Conservation (phyloP, 2,329 filamentous ascomycete species). For the Nothophaeocryptopus gaeumannii region DNA sequence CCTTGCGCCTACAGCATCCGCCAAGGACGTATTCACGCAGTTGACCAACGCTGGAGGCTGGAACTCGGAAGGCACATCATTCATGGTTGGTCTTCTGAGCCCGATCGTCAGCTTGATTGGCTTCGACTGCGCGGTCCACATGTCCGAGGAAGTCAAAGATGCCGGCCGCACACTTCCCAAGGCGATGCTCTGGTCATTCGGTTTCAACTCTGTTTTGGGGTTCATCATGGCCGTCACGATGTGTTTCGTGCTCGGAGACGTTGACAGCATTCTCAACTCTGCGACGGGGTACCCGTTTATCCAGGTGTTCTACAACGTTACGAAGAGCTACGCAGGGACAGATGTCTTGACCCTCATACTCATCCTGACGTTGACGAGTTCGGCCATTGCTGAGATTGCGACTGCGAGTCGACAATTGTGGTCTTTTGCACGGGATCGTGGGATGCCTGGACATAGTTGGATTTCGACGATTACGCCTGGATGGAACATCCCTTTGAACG, state of each 20-base stretch:
- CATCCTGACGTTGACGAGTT: slow-evolving; percentile 32
- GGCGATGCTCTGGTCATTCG: slow-evolving; percentile 9
- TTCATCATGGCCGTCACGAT: slow-evolving; percentile 27
- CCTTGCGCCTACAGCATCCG: slow-evolving; percentile 23
- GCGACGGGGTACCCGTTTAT: slow-evolving; percentile 33
- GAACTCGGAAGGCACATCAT: slow-evolving; percentile 4
- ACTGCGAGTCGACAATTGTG: slow-evolving; percentile 31
- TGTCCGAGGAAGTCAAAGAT: slow-evolving; percentile 16
- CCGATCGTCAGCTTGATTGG: slow-evolving; percentile 6
- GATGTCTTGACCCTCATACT: slow-evolving; percentile 33
- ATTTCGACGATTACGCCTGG: background rate
- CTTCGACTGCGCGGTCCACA: slow-evolving; percentile 11
- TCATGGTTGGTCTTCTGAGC: slow-evolving; percentile 5
- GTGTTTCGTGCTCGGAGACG: slow-evolving; percentile 34
- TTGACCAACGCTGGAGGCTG: slow-evolving; percentile 23
- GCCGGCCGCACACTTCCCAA: slow-evolving; percentile 7
- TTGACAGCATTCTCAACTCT: slow-evolving; percentile 17
- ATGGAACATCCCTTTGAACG: slow-evolving; percentile 10
- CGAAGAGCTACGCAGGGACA: slow-evolving; percentile 30
- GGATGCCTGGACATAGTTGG: slow-evolving; percentile 23
- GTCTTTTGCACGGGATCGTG: slow-evolving; percentile 41
- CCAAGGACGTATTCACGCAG: slow-evolving; percentile 25
- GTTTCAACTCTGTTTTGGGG: slow-evolving; percentile 8
- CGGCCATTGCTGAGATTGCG: slow-evolving; percentile 34
- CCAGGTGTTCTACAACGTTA: slow-evolving; percentile 35